Conservation (phyloP, 192 early-diverging fungal species). For the Piromyces finnis region DNA sequence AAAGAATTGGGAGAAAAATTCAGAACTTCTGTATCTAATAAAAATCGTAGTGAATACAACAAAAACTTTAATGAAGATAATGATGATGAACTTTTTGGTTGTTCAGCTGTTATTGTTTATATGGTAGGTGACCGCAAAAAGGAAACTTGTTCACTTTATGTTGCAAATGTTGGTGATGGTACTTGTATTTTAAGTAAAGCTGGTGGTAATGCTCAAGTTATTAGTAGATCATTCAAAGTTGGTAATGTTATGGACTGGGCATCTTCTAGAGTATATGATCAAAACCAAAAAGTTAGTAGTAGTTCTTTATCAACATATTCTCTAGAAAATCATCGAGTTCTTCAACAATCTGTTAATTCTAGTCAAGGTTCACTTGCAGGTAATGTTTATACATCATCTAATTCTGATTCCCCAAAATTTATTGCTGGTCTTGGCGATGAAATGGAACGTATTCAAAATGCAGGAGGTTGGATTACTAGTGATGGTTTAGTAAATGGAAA, state of each 20-base stretch:
- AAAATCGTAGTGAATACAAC: slow-evolving; percentile 4
- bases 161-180: slow-evolving; percentile 74
- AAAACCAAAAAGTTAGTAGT: background rate
- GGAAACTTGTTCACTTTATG: slow-evolving; percentile 41
- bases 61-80: slow-evolving; percentile 3
- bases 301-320: background rate
- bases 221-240: slow-evolving; percentile 7
- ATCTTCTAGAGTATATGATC: background rate
- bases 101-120: slow-evolving; percentile 63
- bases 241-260: background rate
- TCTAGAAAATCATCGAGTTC: background rate
- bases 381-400: slow-evolving; percentile 36
- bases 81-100: slow-evolving; percentile 39
- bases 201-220: slow-evolving; percentile 40
- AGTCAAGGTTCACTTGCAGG: background rate
- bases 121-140: slow-evolving; percentile 26
- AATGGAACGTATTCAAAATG: slow-evolving; percentile 52
- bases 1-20: slow-evolving; percentile 45
- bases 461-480: slow-evolving; percentile 64
- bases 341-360: background rate
- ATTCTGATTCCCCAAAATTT: slow-evolving; percentile 41
- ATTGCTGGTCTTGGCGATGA: slow-evolving; percentile 10
- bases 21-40: background rate
- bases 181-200: slow-evolving; percentile 59
- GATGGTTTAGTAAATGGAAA: slow-evolving; percentile 56